These are phyloP conservation scores for Colletotrichum phormii DNA, from an alignment of 2,329 filamentous ascomycete genomes.

Conservation along the genomic window DNA sequence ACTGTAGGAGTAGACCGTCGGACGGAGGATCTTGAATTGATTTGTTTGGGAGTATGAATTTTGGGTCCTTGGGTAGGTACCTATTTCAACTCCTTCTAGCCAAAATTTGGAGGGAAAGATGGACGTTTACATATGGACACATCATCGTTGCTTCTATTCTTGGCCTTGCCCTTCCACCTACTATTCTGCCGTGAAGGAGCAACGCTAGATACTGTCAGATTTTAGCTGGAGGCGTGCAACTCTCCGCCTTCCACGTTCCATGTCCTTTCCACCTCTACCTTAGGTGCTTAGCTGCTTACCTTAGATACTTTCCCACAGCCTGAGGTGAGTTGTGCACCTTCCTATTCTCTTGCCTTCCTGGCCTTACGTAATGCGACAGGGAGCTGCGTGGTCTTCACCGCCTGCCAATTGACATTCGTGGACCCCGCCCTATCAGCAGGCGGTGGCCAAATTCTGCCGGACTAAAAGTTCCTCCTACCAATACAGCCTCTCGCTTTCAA, in stretches of 20 bases:
- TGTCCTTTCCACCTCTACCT: too few species aligned
- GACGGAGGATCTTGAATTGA: too few species aligned
- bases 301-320: too few species aligned
- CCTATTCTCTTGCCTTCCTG: not conserved
- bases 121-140: not conserved
- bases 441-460: slow-evolving; percentile 32
- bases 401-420: not conserved
- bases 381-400: not conserved
- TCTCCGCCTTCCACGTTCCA: not conserved
- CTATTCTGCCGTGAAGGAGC: not conserved
- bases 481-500: not conserved
- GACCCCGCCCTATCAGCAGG: not conserved
- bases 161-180: not conserved
- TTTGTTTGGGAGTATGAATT: not conserved
- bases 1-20: too few species aligned
- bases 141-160: slow-evolving; percentile 17
- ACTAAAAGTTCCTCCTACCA: slow-evolving; percentile 33
- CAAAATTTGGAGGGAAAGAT: not conserved
- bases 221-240: slow-evolving; percentile 20
- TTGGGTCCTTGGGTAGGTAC: too few species aligned
- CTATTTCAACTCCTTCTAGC: too few species aligned
- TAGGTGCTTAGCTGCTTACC: too few species aligned
- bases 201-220: slow-evolving; percentile 13
- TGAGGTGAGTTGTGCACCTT: too few species aligned
- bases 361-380: not conserved